These are phyloP conservation scores for Boletus rubropictus DNA, from an alignment of 768 basidiomycete species.

Conservation along the genomic window DNA sequence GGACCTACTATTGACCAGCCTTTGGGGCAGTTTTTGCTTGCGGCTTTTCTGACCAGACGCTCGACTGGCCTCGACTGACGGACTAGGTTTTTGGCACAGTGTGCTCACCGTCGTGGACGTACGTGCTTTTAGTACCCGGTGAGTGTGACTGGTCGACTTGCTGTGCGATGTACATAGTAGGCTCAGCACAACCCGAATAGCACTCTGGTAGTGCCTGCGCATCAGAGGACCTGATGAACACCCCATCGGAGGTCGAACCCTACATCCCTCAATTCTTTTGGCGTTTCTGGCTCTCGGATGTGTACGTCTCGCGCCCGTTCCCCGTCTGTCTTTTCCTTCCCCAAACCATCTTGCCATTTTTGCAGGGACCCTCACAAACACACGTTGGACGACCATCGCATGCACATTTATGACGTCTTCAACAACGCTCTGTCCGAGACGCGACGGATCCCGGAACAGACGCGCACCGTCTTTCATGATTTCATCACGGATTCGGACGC, in stretches of 20 bases:
- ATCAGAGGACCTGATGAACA: neutral
- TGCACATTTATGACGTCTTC: slow-evolving; percentile 51
- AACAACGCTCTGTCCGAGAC: slow-evolving; percentile 46
- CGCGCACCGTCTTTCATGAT: slow-evolving; percentile 40
- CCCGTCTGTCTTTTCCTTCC: neutral
- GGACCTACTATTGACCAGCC: slow-evolving; percentile 5
- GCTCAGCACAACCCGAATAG: neutral
- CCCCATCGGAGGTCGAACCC: slow-evolving; percentile 23
- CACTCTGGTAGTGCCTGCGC: neutral
- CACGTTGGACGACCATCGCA: slow-evolving; percentile 32
- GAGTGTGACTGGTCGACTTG: neutral
- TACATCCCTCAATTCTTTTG: slow-evolving; percentile 45
- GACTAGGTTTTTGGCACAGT: neutral
- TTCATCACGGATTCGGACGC: slow-evolving; percentile 24
- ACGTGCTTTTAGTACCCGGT: neutral
- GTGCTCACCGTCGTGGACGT: neutral
- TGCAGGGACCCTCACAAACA: slow-evolving; percentile 27
- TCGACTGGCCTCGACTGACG: neutral
- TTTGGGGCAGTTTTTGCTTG: neutral
- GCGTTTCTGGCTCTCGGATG: slow-evolving; percentile 45
- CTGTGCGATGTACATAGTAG: neutral
- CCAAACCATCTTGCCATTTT: neutral
- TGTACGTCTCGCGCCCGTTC: slow-evolving; percentile 26
- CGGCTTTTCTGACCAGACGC: neutral
- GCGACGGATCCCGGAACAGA: slow-evolving; percentile 32